A percentile compares a stretch with the other conserved stretches of the same genome.
These are phyloP conservation scores for Garcileccinum viscosum DNA, from an alignment of 1,284 basidiomycete species.

Conservation along the genomic window DNA sequence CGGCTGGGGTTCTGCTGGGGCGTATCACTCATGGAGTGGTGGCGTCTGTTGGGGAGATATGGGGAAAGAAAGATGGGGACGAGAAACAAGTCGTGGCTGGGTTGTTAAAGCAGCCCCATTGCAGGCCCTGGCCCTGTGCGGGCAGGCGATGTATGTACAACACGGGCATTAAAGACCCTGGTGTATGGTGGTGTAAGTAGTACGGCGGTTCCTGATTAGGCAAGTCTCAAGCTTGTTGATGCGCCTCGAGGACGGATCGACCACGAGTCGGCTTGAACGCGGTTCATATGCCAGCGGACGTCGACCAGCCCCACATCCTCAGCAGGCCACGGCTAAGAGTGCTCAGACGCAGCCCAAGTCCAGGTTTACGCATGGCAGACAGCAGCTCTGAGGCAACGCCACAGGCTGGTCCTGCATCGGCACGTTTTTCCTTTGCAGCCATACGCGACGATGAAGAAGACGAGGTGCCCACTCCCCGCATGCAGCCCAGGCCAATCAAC, in stretches of 20 bases:
- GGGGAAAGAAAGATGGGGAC: not conserved
- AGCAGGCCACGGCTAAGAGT: constrained; percentile 52
- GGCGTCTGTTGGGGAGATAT: not conserved
- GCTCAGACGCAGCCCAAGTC: constrained; percentile 42
- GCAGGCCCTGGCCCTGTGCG: not conserved
- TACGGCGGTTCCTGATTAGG: not conserved
- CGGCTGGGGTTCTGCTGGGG: not conserved
- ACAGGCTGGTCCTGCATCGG: constrained; percentile 46
- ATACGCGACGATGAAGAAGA: constrained; percentile 53
- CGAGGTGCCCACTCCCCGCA: constrained; percentile 55
- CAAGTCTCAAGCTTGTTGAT: not conserved
- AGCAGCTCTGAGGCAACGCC: constrained; percentile 37
- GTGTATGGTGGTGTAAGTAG: not conserved
- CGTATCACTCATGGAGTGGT: constrained; percentile 11
- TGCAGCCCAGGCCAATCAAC: constrained; percentile 38
- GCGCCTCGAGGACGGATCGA: not conserved
- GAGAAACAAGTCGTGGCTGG: not conserved
- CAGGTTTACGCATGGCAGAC: constrained; percentile 32
- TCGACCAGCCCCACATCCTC: constrained; percentile 9
- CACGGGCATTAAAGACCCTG: constrained; percentile 5
- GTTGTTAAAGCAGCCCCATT: not conserved
- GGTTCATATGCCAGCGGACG: not conserved
- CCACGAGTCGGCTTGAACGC: not conserved
- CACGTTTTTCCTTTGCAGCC: constrained; percentile 37
- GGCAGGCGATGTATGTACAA: constrained; percentile 14